Conservation (phyloP, 805 yeast genomes). For the Starmera dryadoides region DNA sequence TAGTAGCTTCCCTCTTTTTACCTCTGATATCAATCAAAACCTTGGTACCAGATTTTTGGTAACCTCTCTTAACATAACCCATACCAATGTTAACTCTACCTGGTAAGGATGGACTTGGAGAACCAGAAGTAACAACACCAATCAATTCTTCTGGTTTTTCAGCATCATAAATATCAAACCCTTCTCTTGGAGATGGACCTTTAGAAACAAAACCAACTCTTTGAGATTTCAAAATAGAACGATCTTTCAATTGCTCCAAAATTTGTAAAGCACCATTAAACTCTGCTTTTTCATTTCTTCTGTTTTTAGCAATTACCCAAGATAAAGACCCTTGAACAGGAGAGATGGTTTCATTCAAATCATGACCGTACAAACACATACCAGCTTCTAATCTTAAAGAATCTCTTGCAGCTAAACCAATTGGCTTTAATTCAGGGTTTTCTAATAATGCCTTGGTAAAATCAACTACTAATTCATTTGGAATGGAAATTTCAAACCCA, state of each 20-base stretch:
- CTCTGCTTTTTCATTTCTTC: conserved; percentile 44
- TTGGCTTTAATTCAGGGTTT: conserved; percentile 60
- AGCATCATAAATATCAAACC: conserved; percentile 50
- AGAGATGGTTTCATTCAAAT: conserved; percentile 67
- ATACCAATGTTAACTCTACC: conserved; percentile 81
- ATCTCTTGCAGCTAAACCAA: conserved; percentile 98
- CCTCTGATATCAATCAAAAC: conserved; percentile 77
- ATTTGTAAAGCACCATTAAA: conserved; percentile 79
- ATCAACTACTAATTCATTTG: conserved; percentile 46
- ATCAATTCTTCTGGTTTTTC: conserved; percentile 50
- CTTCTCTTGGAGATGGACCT: conserved; percentile 94
- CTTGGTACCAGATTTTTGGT: conserved; percentile 66
- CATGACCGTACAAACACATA: conserved; percentile 95
- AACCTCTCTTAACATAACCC: conserved; percentile 71
- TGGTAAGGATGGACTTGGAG: conserved; percentile 59
- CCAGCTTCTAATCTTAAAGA: conserved; percentile 95
- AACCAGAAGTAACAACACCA: conserved; percentile 49
- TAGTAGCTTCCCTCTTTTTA: conserved; percentile 65
- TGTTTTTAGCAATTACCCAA: conserved; percentile 82
- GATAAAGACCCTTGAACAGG: conserved; percentile 86
- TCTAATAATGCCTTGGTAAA: conserved; percentile 55
- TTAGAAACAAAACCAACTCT: conserved; percentile 67
- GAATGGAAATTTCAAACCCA: conserved; percentile 88
- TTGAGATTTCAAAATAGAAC: conserved; percentile 43
- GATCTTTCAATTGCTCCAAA: conserved; percentile 62